Evolutionary conservation across 805 yeast species (phyloP).

Genomic region (Candida tammaniensis): DNA sequence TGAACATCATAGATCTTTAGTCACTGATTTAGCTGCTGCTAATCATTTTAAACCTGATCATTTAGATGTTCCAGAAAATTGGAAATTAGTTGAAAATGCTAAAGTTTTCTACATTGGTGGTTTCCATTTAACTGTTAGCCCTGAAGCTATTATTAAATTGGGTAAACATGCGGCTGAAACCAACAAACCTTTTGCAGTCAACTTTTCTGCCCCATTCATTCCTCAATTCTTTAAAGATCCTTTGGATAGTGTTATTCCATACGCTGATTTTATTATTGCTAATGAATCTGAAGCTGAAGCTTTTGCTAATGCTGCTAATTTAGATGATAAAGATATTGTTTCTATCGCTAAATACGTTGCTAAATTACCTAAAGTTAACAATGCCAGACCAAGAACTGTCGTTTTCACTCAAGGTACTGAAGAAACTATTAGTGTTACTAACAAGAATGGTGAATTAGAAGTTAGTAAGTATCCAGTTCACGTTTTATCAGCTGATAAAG

Average conservation of each 20-base stretch:
- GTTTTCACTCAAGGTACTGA: slow-evolving; percentile 94
- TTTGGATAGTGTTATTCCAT: slow-evolving; percentile 73
- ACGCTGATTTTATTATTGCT: slow-evolving; percentile 88
- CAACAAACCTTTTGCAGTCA: slow-evolving; percentile 75
- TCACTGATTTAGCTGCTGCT: slow-evolving; percentile 96
- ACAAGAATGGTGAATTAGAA: slow-evolving; percentile 44
- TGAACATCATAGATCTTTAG: slow-evolving; percentile 87
- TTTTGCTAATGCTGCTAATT: slow-evolving; percentile 81
- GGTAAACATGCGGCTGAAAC: slow-evolving; percentile 89
- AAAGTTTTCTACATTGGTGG: slow-evolving; percentile 92
- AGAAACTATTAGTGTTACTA: slow-evolving; percentile 76
- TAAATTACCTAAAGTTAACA: slow-evolving; percentile 69
- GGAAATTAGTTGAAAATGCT: slow-evolving; percentile 81
- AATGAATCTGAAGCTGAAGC: slow-evolving; percentile 97
- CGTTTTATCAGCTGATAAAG: slow-evolving; percentile 60
- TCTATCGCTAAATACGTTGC: slow-evolving; percentile 85
- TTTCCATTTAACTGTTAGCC: slow-evolving; percentile 97
- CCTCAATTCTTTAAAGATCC: slow-evolving; percentile 94
- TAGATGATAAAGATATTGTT: slow-evolving; percentile 56
- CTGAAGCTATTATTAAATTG: slow-evolving; percentile 83
- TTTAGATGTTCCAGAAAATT: slow-evolving; percentile 83
- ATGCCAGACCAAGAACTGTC: slow-evolving; percentile 72
- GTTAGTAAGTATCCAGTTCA: slow-evolving; percentile 64
- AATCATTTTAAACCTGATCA: slow-evolving; percentile 92
- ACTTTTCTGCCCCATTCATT: slow-evolving; percentile 95